phyloP scores from a whole-genome alignment of 2,329 filamentous ascomycete genomes.

The Nectriaceae sp. region DNA sequence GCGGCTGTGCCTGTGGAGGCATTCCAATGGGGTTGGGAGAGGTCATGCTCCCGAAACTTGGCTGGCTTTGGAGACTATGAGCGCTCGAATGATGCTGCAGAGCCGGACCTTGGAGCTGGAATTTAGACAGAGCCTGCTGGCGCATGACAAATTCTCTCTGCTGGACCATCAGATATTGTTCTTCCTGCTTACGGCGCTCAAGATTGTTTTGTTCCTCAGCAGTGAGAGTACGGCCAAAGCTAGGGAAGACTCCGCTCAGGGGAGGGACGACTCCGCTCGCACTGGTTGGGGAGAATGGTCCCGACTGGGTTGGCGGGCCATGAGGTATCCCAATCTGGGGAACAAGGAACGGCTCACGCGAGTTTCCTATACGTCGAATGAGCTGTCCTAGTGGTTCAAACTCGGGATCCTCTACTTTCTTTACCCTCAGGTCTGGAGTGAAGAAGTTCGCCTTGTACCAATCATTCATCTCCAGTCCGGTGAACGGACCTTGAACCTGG shows the following conservation, averaged over 20 bases:
- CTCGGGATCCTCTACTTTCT: conserved; percentile 89
- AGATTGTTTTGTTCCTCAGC: conserved; percentile 98
- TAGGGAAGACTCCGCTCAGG: conserved; percentile 90
- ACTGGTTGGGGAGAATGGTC: conserved; percentile 50
- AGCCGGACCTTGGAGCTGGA: conserved; percentile 56
- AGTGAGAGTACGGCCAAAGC: conserved; percentile 93
- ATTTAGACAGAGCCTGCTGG: conserved; percentile 77
- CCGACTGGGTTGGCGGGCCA: conserved; percentile 64
- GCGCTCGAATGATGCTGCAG: conserved; percentile 94
- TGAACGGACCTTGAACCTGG: conserved; percentile 90
- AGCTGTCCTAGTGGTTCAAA: conserved; percentile 95
- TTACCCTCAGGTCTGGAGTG: conserved; percentile 89
- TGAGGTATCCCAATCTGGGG: conserved; percentile 96
- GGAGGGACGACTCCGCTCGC: conserved; percentile 76
- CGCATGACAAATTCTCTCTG: conserved; percentile 92
- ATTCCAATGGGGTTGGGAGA: conserved; percentile 79
- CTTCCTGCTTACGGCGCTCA: conserved; percentile 94
- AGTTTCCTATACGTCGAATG: conserved; percentile 94
- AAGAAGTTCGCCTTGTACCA: conserved; percentile 99
- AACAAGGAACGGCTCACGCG: conserved; percentile 93
- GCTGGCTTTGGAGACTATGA: conserved; percentile 94
- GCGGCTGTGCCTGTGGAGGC: conserved; percentile 41
- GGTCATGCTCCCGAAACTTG: conserved; percentile 91
- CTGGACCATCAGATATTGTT: conserved; percentile 94
- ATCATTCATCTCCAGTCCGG: conserved; percentile 97